Evolutionary conservation across 352 stramenopile genomes (phyloP), one percentile per base, ranked within the genome.

Genomic region (Elongisporangium senticosum): DNA sequence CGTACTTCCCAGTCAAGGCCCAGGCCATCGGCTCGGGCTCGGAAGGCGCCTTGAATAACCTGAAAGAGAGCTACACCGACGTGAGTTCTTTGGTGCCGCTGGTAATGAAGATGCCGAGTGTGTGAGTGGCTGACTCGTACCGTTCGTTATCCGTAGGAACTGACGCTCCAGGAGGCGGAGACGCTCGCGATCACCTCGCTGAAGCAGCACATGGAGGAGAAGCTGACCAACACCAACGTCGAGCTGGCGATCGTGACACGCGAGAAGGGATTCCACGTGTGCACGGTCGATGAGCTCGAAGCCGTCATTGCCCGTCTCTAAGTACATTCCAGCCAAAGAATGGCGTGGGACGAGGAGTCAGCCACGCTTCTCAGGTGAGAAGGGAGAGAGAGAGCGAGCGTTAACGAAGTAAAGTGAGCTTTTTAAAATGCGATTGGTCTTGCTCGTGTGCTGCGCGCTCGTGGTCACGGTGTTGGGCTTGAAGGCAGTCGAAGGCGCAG

Each of bases 121-220:
- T n/a, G n/a, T n/a, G n/a, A 14, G 14, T 54, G 24, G 13, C 28
- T 51, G 20, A 50, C 50, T 53, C 24, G 8, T 7, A 50, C 21
- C 14, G 3, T 53, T 24, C 20, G 23, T 23, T 40, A 17, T 7
- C 6, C 7, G 0, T 63, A 62, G 14, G 85, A 95, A 49, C 83
- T 99, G 75, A 98, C 96, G 37, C 74, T 99, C 48, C 64, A 95
- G 47, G 97, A 99, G 61, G 98, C 97, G 21, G 96, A 99, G 80
- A 94, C 93, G 55, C 79, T 99, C 54, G 96, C 96, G 11, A 89
- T 99, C 68, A 83, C 69, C 53, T 96, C 96, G 13, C 79, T 99
- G 39, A 99, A 99, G 79, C 96, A 96, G 83, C 96, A 99, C 67
- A 99, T 99, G 97, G 97, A 99, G 79, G 98, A 99, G 72, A 98